A percentile compares a stretch with the other conserved stretches of the same genome.
phyloP scores from a whole-genome alignment of 225 moss, liverwort and hornwort genomes.

The Pleurozium schreberi region DNA sequence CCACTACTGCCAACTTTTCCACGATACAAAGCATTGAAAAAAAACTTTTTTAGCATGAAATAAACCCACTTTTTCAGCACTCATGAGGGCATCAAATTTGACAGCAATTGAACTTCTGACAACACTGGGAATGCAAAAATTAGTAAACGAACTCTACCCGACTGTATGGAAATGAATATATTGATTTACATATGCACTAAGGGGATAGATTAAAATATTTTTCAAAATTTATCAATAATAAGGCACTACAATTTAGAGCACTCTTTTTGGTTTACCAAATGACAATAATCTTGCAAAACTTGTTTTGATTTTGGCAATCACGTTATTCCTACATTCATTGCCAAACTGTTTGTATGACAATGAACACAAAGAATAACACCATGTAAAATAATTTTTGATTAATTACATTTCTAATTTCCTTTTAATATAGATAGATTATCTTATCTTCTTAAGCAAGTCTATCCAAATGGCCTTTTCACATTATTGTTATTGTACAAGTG shows the following conservation, averaged over 20 bases:
- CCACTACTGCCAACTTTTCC: too few species aligned
- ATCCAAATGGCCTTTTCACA: background rate
- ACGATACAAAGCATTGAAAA: too few species aligned
- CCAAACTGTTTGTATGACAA: background rate
- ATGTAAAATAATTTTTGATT: background rate
- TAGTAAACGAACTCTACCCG: too few species aligned
- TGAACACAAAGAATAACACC: background rate
- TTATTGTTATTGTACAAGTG: background rate
- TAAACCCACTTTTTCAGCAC: too few species aligned
- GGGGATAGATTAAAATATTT: background rate
- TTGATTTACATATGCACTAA: background rate
- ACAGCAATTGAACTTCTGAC: too few species aligned
- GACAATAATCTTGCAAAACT: background rate
- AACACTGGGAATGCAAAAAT: too few species aligned
- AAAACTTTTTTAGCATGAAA: too few species aligned
- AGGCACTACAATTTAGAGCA: too few species aligned
- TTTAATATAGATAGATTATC: background rate
- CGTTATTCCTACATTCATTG: background rate
- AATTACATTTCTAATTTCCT: background rate
- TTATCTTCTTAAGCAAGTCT: too few species aligned
- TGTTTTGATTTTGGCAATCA: background rate
- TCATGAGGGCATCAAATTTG: too few species aligned
- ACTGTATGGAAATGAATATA: background rate
- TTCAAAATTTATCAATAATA: background rate
- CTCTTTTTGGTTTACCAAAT: background rate